These are phyloP conservation scores for Leucocoprinus leucothites DNA, from an alignment of 768 basidiomycete species.

Conservation along the genomic window DNA sequence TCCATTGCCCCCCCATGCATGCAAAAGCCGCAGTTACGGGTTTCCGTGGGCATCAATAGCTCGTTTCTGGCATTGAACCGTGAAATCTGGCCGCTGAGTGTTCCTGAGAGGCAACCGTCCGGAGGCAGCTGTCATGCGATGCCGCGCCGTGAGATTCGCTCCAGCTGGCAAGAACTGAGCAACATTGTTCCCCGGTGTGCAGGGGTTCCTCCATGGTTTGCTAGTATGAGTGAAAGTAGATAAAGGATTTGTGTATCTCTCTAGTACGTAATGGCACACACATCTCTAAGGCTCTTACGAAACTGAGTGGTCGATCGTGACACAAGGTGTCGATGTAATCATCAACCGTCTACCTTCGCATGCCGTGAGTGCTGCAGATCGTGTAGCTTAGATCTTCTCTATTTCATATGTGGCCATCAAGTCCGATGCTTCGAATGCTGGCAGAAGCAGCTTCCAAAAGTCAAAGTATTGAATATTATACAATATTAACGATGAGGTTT, in stretches of 20 bases:
- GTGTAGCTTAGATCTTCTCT: constrained; percentile 1
- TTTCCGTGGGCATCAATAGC: neutral
- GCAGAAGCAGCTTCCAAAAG: neutral
- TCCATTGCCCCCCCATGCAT: too few species aligned
- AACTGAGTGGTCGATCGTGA: constrained; percentile 11
- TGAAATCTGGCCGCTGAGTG: too few species aligned
- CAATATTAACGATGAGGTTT: constrained; percentile 1
- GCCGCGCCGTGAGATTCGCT: too few species aligned
- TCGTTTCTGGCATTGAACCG: too few species aligned
- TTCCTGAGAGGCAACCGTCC: too few species aligned
- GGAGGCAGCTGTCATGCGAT: too few species aligned
- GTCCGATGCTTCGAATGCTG: neutral
- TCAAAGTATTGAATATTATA: constrained; percentile 11
- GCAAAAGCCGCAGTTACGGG: too few species aligned
- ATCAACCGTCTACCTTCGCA: constrained; percentile 8
- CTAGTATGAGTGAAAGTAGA: too few species aligned
- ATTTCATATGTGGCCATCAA: neutral
- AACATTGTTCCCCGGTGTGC: too few species aligned
- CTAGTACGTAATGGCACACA: neutral
- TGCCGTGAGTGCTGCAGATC: constrained; percentile 12
- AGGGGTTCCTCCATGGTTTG: too few species aligned
- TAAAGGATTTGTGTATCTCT: too few species aligned
- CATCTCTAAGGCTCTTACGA: neutral
- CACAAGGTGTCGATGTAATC: constrained; percentile 13
- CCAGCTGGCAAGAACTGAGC: too few species aligned